Evolutionary conservation across 108 stramenopile genomes (phyloP).

Genomic region (Cyclostephanos tholiformis): DNA sequence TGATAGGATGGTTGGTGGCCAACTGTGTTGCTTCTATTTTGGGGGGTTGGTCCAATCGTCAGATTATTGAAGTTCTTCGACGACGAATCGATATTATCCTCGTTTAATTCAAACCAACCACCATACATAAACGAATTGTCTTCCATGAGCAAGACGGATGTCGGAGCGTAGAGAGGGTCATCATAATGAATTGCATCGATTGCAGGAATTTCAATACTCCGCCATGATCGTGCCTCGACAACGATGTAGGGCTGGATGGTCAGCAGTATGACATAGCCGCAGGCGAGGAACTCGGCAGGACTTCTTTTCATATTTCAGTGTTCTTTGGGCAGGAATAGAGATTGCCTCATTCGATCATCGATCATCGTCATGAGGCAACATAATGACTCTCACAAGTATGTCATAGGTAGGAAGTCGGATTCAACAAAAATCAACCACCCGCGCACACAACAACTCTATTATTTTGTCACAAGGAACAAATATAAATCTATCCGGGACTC

Average conservation of each 20-base stretch:
- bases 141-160: constrained; percentile 34
- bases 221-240: constrained; percentile 33
- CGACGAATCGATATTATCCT: constrained; percentile 9
- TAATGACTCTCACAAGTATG: too few species aligned
- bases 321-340: too few species aligned
- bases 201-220: constrained; percentile 24
- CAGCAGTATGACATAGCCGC: neutral
- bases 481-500: too few species aligned
- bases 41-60: neutral
- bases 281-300: too few species aligned
- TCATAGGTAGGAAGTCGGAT: too few species aligned
- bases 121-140: constrained; percentile 25
- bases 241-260: neutral
- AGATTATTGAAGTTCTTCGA: neutral
- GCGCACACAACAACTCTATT: too few species aligned
- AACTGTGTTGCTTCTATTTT: neutral
- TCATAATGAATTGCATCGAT: constrained; percentile 16
- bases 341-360: too few species aligned
- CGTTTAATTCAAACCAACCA: neutral
- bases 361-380: too few species aligned
- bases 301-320: too few species aligned
- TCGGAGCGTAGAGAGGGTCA: constrained; percentile 34
- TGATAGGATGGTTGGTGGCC: too few species aligned
- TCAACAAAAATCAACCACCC: too few species aligned
- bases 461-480: too few species aligned